A percentile compares a stretch with the other conserved stretches of the same genome.
Conservation (phyloP, 2,329 filamentous ascomycete species). For the Cytospora mali region DNA sequence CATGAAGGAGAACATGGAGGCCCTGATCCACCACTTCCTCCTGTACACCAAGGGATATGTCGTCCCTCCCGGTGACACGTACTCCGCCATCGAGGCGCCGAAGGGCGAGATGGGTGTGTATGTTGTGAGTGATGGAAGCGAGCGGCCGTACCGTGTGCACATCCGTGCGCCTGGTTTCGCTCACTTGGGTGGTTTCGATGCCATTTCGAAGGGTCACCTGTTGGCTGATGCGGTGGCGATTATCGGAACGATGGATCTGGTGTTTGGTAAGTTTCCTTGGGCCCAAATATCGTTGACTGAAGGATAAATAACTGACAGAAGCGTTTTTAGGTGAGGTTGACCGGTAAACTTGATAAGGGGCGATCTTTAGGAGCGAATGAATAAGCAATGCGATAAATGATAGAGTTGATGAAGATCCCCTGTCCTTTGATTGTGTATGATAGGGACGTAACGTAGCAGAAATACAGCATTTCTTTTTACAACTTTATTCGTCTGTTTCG, state of each 20-base stretch:
- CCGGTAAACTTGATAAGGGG: constrained; percentile 46
- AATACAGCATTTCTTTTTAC: constrained; percentile 21
- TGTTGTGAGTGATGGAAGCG: constrained; percentile 91
- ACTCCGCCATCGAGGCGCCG: constrained; percentile 97
- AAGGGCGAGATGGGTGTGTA: constrained; percentile 99
- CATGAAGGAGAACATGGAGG: constrained; percentile 99
- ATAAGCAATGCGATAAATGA: constrained; percentile 31
- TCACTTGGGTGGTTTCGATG: constrained; percentile 91
- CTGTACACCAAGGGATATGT: constrained; percentile 98
- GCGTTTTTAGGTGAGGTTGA: constrained; percentile 58
- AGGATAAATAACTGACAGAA: constrained; percentile 38
- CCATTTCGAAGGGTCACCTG: constrained; percentile 88
- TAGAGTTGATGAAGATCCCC: constrained; percentile 14
- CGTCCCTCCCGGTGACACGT: constrained; percentile 96
- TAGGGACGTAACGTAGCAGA: constrained; percentile 10
- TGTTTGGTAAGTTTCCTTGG: constrained; percentile 69
- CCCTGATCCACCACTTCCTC: constrained; percentile 97
- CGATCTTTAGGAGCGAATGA: constrained; percentile 22
- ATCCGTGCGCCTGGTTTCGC: constrained; percentile 97
- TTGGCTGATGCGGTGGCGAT: constrained; percentile 96
- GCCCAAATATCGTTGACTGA: constrained; percentile 6
- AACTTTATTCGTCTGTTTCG: not conserved
- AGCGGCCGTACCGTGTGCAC: constrained; percentile 96
- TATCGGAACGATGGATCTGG: constrained; percentile 86
- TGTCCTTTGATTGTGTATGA: constrained; percentile 19